These are phyloP conservation scores for Phialophora chinensis DNA, from an alignment of 2,329 filamentous ascomycete genomes.

Conservation along the genomic window DNA sequence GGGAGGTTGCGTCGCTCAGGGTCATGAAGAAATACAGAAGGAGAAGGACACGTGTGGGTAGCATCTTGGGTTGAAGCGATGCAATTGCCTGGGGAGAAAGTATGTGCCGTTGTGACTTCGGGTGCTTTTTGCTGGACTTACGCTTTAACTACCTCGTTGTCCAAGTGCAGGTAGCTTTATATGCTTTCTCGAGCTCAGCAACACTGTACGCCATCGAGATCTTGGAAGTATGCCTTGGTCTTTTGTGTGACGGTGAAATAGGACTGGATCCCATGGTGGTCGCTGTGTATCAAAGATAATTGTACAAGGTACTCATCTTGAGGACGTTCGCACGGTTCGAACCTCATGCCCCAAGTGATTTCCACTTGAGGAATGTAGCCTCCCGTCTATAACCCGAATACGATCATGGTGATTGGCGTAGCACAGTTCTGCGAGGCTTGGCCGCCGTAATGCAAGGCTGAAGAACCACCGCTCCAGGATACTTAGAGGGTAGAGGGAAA, in stretches of 20 bases:
- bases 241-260: background rate
- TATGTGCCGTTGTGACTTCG: background rate
- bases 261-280: background rate
- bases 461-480: background rate
- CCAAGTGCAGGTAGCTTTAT: background rate
- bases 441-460: slow-evolving; percentile 3
- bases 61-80: background rate
- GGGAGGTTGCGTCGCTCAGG: background rate
- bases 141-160: background rate
- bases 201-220: background rate
- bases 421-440: background rate
- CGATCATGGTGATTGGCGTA: background rate
- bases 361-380: background rate
- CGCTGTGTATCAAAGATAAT: background rate
- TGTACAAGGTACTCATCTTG: background rate
- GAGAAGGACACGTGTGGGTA: background rate
- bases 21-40: background rate
- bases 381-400: background rate
- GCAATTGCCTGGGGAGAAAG: background rate
- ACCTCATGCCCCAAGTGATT: background rate
- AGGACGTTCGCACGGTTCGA: background rate
- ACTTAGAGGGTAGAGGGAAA: background rate
- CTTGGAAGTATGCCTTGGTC: background rate
- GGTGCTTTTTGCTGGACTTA: background rate
- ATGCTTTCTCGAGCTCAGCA: background rate